Base-by-base conservation (phyloP, 2,329 filamentous ascomycete genomes). In the Sclerotinia sclerotiorum region DNA sequence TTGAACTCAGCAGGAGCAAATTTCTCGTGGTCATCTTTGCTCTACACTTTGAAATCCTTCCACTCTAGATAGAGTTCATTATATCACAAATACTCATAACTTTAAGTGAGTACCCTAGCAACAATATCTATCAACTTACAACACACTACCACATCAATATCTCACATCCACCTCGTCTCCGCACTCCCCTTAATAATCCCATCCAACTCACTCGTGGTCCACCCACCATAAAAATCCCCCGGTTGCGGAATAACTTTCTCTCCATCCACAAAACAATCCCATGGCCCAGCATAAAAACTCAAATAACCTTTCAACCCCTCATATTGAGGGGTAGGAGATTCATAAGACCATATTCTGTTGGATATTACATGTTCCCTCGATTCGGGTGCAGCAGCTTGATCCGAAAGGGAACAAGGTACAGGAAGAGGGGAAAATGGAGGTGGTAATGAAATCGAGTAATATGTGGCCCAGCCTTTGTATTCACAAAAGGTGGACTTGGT, bases 181-280 rank as follows among this genome's bases (percentile, higher is more conserved):
- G 61, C 70, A 68, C 73, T 81, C 10, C 82, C 82, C 70, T 84
- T 84, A 42, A 83, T 79, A 46, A 75, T 81, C 42, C 85, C 84
- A 72, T 84, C 83, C 70, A 88, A 82, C 68, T 89, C 86, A 70
- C 82, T 83, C 61, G 85, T 88, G 70, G 86, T 84, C 86, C 87
- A 89, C 2, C 87, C 87, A 32, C 87, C 87, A 77, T 88, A 88
- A 71, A 88, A 88, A 72, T 88, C 86, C 10, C 85, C 85, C 21
- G 84, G 85, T 78, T 88, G 85, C 51, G 85, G 79, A 76, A 84
- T 80, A 27, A 88, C 87, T 73, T 81, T 81, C 76, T 88, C 86
- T 13, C 85, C 85, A 75, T 88, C 85, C 5, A 88, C 86, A 76
- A 81, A 86, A 73, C 86, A 89, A 69, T 87, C 83, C 86, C 85